Evolutionary conservation across 306 rosid genomes (phyloP), one percentile per base, ranked within the genome.

Genomic region (Quercus wislizeni): DNA sequence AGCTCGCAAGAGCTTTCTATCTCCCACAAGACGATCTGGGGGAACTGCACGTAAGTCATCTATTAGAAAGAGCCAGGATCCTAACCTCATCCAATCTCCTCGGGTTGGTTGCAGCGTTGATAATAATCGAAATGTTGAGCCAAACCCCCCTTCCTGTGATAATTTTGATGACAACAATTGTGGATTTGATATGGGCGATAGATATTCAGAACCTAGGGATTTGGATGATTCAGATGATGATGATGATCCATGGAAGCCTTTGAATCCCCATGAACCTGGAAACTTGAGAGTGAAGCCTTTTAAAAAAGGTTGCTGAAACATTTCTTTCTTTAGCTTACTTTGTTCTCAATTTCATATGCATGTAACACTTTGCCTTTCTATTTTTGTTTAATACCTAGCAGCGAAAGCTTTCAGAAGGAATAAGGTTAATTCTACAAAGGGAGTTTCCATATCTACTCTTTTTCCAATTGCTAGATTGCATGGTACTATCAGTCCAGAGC

Each of bases 211-310:
- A 84, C 87, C 83, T 74, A 25, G 83, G 77, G 85, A 85, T 62
- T 80, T 80, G 58, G 88, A 87, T 76, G 86, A 73, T 83, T 89
- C 90, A 35, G 94, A 91, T 76, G 86, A 76, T 15, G 91, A 88
- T n/a, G 82, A 74, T 25, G 94, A 95, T 88, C 97, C 92, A 4
- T 95, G 99, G 99, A 90, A 89, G 84, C 98, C 94, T 79, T 85
- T 95, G 86, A 91, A 93, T 91, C 99, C 99, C 76, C 99, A 95
- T 78, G 96, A 89, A 81, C 88, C 88, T 9, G 99, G 98, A 76
- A 90, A 87, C 78, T 90, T 91, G 86, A 91, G 79, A 79, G 87
- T 90, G 81, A 93, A 95, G 80, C 97, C 96, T 76, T 95, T 90
- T 71, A 85, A 91, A 78, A 95, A 93, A 93, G 98, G 99, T 95